A percentile compares a stretch with the other conserved stretches of the same genome.
Evolutionary conservation across 345 rosid species (phyloP).

Genomic region (Corchorus capsularis): DNA sequence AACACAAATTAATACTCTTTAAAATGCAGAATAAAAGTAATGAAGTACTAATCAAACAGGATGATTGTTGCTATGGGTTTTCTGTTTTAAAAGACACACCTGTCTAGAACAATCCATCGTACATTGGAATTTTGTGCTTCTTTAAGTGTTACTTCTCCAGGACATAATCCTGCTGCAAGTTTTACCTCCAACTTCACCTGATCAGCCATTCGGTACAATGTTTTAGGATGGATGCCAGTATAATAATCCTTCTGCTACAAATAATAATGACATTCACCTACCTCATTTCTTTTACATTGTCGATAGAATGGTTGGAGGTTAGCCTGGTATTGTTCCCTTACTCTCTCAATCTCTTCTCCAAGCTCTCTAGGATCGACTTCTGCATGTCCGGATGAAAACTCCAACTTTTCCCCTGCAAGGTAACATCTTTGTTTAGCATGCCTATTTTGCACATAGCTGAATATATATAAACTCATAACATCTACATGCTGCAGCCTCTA

Average conservation of each 20-base stretch:
- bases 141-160: constrained; percentile 34
- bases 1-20: neutral
- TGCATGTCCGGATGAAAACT: constrained; percentile 36
- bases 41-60: neutral
- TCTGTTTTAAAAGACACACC: constrained; percentile 24
- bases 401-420: constrained; percentile 46
- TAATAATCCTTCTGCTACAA: neutral
- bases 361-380: constrained; percentile 43
- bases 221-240: neutral
- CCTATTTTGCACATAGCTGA: neutral
- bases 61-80: neutral
- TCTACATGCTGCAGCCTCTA: neutral
- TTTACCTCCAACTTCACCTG: constrained; percentile 60
- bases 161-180: constrained; percentile 52
- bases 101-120: constrained; percentile 55
- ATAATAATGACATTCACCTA: neutral
- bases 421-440: neutral
- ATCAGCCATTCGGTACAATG: neutral
- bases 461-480: neutral
- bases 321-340: constrained; percentile 39
- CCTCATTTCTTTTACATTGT: constrained; percentile 51
- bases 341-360: constrained; percentile 49
- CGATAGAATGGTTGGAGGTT: constrained; percentile 42
- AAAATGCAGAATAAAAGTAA: neutral
- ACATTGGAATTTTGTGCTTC: constrained; percentile 43